These are phyloP conservation scores for Apiospora aurea DNA, from an alignment of 2,329 filamentous ascomycete species.

Conservation along the genomic window DNA sequence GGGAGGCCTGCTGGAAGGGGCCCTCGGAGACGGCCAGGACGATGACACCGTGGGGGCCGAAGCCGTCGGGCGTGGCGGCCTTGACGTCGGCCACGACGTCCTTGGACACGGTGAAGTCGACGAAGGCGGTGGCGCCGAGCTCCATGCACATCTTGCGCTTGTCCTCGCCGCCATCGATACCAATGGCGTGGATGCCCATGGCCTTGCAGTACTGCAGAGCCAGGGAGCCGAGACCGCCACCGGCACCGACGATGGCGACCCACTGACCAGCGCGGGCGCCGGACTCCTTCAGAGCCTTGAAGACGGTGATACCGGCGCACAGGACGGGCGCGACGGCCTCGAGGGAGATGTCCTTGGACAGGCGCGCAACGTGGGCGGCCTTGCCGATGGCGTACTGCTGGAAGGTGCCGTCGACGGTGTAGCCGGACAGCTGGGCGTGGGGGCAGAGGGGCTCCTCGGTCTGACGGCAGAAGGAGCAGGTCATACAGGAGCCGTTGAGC, in stretches of 20 bases:
- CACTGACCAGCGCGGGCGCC: constrained; percentile 75
- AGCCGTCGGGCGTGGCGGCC: constrained; percentile 77
- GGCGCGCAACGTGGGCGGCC: constrained; percentile 81
- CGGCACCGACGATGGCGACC: constrained; percentile 86
- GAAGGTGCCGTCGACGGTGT: constrained; percentile 92
- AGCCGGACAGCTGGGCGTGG: constrained; percentile 79
- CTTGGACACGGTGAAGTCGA: constrained; percentile 81
- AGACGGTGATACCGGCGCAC: constrained; percentile 87
- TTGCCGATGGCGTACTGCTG: constrained; percentile 92
- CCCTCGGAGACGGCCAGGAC: constrained; percentile 87
- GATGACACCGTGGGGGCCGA: constrained; percentile 87
- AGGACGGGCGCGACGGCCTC: constrained; percentile 82
- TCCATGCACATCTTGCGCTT: constrained; percentile 74
- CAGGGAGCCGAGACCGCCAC: constrained; percentile 78
- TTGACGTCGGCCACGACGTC: constrained; percentile 87
- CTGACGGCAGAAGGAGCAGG: constrained; percentile 83
- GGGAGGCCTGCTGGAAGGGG: constrained; percentile 93
- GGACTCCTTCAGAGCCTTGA: constrained; percentile 91
- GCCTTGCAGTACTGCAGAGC: constrained; percentile 89
- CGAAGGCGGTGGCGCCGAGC: constrained; percentile 75
- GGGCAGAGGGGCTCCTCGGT: constrained; percentile 84
- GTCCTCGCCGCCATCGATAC: constrained; percentile 83
- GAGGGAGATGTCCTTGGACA: constrained; percentile 78
- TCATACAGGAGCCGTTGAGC: constrained; percentile 87
- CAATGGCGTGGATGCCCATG: constrained; percentile 83